Base-by-base conservation (phyloP, 805 yeast genomes). In the Ogataea nakhonphanomensis region DNA sequence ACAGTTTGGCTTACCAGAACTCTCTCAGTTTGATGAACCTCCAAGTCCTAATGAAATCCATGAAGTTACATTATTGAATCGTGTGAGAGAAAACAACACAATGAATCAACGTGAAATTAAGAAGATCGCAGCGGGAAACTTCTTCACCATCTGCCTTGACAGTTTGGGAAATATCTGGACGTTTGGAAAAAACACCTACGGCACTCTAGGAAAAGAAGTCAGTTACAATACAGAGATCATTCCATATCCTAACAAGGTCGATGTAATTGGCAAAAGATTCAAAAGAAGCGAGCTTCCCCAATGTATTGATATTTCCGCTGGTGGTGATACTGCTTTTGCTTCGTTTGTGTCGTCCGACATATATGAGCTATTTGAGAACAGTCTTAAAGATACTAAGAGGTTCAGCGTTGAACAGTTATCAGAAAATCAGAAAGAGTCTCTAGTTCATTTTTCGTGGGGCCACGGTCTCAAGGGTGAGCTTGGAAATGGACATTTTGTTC, bases 381-480 rank as follows among this genome's bases (percentile, higher is more conserved):
- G 59, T 2, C 21, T 61, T 11, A 51, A 46, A 39, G 41, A 41
- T 2, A 33, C 35, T 5, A 44, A 48, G 8, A 33, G 30, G 8
- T 34, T 57, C 12, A 35, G 37, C 24, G 32, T 55, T 13, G 35
- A 42, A n/a, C 39, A 48, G 6, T 37, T 59, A 15, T 35, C 37
- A 28, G 66, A 21, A 36, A 47, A 37, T 37, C 51, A 53, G 14
- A 46, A 51, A 20, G 58, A 57, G 23, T 62, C 65, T 15, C 38
- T 74, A 4, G 59, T 58, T 13, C 64, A 66, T 34, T 69, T 83
- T 48, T 71, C 87, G 3, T 81, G 89, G 67, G 99, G 99, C 14
- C 79, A 80, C 54, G 96, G 97, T 5, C 59, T 83, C 37, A 73
- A 76, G 53, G 99, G 98, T 12, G 95, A 88, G 62, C 68, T 89